Evolutionary conservation across 2,329 filamentous ascomycete genomes (phyloP).

Genomic region (Calonectria naviculata): DNA sequence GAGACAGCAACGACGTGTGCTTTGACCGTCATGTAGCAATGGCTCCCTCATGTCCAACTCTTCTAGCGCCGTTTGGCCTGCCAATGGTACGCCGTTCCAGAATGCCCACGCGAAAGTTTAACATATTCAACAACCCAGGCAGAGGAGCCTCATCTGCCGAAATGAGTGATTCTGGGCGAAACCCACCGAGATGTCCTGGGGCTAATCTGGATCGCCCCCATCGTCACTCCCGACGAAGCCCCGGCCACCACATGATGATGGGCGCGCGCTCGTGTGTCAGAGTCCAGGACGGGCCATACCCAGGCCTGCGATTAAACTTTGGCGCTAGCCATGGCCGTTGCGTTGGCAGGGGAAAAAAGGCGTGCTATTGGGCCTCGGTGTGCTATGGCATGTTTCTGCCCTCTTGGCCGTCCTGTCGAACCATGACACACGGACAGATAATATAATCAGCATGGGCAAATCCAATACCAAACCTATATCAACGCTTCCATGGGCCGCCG

Average conservation of each 20-base stretch:
- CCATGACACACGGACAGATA: not conserved
- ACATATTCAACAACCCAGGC: not conserved
- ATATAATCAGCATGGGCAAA: not conserved
- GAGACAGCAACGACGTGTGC: not conserved
- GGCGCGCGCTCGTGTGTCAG: not conserved
- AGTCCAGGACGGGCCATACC: not conserved
- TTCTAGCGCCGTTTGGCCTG: not conserved
- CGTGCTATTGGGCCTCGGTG: not conserved
- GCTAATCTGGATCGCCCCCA: conserved; percentile 5
- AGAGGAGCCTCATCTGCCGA: conserved; percentile 1
- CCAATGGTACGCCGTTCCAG: not conserved
- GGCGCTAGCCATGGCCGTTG: not conserved
- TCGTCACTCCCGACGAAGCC: not conserved
- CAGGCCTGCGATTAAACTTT: not conserved
- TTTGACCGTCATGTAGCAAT: not conserved
- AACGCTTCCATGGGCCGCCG: not conserved
- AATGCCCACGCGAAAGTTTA: not conserved
- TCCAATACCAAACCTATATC: not conserved
- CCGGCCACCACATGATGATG: not conserved
- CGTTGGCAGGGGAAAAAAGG: not conserved
- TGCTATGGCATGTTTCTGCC: not conserved
- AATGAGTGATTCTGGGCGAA: not conserved
- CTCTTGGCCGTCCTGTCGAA: not conserved
- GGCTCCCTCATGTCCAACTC: not conserved
- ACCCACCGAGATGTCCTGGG: not conserved